A percentile compares a stretch with the other conserved stretches of the same genome.
phyloP scores from a whole-genome alignment of 2,329 filamentous ascomycete genomes.

The Paraphoma sp. region DNA sequence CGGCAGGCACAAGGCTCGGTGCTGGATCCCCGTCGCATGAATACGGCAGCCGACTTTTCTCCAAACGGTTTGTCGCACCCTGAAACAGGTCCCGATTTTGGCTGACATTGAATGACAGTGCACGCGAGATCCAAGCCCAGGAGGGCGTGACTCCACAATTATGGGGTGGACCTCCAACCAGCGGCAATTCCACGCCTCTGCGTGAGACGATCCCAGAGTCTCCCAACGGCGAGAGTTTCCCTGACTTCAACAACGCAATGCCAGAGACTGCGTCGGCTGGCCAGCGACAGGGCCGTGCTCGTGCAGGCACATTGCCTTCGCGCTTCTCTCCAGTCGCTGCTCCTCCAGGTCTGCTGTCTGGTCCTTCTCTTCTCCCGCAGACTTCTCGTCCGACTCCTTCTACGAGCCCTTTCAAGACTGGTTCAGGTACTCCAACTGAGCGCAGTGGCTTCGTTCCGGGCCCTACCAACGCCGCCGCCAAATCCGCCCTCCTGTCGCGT shows the following conservation, averaged over 20 bases:
- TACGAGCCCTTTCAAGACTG: constrained; percentile 84
- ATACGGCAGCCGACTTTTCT: constrained; percentile 77
- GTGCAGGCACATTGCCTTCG: constrained; percentile 95
- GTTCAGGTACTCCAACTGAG: constrained; percentile 51
- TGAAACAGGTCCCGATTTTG: constrained; percentile 36
- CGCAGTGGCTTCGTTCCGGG: constrained; percentile 46
- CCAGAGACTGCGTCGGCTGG: constrained; percentile 64
- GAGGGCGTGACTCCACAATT: constrained; percentile 78
- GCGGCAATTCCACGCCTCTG: constrained; percentile 93
- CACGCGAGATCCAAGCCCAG: constrained; percentile 95
- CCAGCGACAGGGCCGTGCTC: constrained; percentile 76
- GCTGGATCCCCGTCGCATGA: constrained; percentile 97
- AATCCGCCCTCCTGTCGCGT: constrained; percentile 80
- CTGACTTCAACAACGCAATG: constrained; percentile 80
- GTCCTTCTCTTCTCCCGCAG: constrained; percentile 69
- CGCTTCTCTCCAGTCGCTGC: constrained; percentile 82
- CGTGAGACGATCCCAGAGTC: constrained; percentile 98
- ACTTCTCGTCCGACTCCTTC: constrained; percentile 85
- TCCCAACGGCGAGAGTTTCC: constrained; percentile 88
- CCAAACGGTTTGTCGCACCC: constrained; percentile 77
- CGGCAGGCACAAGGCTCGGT: constrained; percentile 73
- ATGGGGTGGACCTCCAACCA: constrained; percentile 89
- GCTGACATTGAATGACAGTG: constrained; percentile 62
- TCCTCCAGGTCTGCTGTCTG: constrained; percentile 62
- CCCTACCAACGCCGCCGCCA: constrained; percentile 60